These are phyloP conservation scores for Pyrenophora graminea DNA, from an alignment of 2,329 filamentous ascomycete genomes.

Conservation along the genomic window DNA sequence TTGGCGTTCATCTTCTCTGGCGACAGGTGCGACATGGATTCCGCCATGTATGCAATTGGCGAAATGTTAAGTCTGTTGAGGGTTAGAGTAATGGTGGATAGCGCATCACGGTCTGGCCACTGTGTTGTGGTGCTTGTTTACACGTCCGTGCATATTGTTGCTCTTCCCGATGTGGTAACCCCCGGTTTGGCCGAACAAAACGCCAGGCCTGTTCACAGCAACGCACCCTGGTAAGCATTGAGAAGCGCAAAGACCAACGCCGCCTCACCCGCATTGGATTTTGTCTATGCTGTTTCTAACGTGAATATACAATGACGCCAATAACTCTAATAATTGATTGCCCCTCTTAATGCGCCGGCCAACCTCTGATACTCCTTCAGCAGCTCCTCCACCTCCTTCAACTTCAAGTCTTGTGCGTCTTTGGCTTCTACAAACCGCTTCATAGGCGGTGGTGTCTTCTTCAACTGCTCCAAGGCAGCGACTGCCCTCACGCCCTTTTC, in stretches of 20 bases:
- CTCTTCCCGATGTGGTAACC: slow-evolving; percentile 14
- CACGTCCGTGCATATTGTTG: slow-evolving; percentile 15
- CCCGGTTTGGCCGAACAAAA: slow-evolving; percentile 13
- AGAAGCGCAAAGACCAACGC: no score
- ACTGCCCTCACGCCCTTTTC: slow-evolving; percentile 48
- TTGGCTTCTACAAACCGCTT: slow-evolving; percentile 54
- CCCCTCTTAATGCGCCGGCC: slow-evolving; percentile 50
- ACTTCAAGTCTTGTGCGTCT: slow-evolving; percentile 51
- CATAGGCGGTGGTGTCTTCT: slow-evolving; percentile 52
- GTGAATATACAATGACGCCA: not conserved
- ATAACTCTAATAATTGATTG: slow-evolving; percentile 43
- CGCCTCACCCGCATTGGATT: no score
- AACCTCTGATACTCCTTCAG: slow-evolving; percentile 51
- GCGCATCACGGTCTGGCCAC: slow-evolving; percentile 1
- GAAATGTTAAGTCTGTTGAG: slow-evolving; percentile 17
- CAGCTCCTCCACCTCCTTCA: slow-evolving; percentile 55
- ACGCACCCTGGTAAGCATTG: not conserved
- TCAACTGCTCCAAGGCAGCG: slow-evolving; percentile 51
- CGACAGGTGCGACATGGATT: slow-evolving; percentile 39
- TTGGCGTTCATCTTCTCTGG: slow-evolving; percentile 37
- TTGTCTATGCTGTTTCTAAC: not conserved
- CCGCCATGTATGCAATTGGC: slow-evolving; percentile 29
- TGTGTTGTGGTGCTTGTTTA: slow-evolving; percentile 23
- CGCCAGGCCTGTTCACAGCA: not conserved
- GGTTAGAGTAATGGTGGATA: slow-evolving; percentile 18